Evolutionary conservation across 2,329 filamentous ascomycete genomes (phyloP).

Genomic region (Scedosporium dehoogii): DNA sequence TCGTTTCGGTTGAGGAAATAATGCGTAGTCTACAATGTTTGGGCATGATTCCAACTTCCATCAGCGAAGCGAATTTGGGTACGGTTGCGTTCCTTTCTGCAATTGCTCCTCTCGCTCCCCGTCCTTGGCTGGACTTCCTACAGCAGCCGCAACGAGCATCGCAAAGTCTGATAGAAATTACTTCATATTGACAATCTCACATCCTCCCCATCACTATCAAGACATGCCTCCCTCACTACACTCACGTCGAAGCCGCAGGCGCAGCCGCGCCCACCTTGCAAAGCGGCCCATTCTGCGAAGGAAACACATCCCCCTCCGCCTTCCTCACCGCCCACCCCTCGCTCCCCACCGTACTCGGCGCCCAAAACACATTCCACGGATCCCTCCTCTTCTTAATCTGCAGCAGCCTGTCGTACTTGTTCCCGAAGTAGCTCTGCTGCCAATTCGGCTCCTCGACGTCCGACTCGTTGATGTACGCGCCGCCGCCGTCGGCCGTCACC

Average conservation of each 20-base stretch:
- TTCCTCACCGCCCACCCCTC: conserved; percentile 33
- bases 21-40: no score
- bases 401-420: conserved; percentile 30
- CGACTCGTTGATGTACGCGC: conserved; percentile 41
- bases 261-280: conserved; percentile 16
- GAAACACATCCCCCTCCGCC: conserved; percentile 15
- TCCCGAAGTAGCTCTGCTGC: conserved; percentile 35
- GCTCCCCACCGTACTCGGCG: conserved; percentile 38
- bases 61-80: no score
- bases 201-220: no score
- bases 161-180: background rate
- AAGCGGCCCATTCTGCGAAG: conserved; percentile 25
- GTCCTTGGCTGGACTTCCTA: no score
- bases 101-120: no score
- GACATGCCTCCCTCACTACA: background rate
- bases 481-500: conserved; percentile 30
- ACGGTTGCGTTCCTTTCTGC: no score
- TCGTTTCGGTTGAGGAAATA: no score
- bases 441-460: conserved; percentile 37
- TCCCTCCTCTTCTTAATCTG: conserved; percentile 39
- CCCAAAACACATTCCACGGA: conserved; percentile 34
- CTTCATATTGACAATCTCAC: background rate
- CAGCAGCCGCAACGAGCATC: no score
- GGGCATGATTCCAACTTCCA: no score
- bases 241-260: background rate